phyloP scores from a whole-genome alignment of 139 green algal species.

The Pleodorina starrii region DNA sequence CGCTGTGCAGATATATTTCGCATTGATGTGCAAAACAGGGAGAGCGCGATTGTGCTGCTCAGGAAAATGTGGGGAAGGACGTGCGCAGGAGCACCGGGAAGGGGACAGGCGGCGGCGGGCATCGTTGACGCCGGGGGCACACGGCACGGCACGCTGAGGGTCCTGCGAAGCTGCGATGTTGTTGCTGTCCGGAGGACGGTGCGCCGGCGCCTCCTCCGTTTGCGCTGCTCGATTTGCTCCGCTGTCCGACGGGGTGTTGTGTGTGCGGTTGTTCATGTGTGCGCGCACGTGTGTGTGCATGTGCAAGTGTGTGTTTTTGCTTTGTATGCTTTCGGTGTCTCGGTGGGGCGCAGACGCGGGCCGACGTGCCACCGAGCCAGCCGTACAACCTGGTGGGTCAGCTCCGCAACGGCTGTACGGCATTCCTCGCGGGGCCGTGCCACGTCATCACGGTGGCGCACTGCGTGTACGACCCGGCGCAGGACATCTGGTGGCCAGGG shows the following conservation, averaged over 20 bases:
- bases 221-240: background rate
- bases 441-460: conserved; percentile 22
- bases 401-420: conserved; percentile 21
- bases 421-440: conserved; percentile 24
- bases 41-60: too few species aligned
- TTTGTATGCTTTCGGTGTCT: too few species aligned
- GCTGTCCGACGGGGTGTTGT: background rate
- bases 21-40: too few species aligned
- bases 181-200: background rate
- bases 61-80: too few species aligned
- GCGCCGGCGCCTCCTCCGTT: background rate
- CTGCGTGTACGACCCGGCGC: conserved; percentile 31
- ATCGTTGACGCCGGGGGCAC: too few species aligned
- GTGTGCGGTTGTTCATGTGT: too few species aligned
- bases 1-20: too few species aligned
- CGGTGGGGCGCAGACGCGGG: too few species aligned
- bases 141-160: too few species aligned
- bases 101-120: too few species aligned
- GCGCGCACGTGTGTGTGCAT: background rate
- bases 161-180: background rate
- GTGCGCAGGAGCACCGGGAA: too few species aligned
- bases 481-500: conserved; percentile 21
- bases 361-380: background rate
- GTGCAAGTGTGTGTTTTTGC: too few species aligned
- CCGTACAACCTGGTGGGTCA: background rate